Evolutionary conservation across 202 grass and related monocot species (phyloP).

Genomic region (Panicum hallii): DNA sequence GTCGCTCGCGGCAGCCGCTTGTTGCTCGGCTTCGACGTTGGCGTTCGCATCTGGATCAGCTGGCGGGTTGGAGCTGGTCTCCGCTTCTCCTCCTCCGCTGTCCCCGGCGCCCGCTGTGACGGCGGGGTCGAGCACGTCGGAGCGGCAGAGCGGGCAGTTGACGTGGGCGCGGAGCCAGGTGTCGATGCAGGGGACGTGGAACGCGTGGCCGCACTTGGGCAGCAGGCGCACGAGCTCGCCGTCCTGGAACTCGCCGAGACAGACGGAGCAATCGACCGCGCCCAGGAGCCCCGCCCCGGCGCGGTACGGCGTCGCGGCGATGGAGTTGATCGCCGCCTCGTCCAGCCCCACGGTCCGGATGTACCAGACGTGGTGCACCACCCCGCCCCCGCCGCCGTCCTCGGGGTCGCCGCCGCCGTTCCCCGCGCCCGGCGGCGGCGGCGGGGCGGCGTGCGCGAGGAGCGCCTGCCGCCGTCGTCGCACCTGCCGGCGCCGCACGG

Average conservation of each 20-base stretch:
- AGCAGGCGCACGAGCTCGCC: conserved; percentile 73
- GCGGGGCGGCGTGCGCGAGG: neutral
- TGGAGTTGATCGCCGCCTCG: conserved; percentile 64
- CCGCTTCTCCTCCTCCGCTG: neutral
- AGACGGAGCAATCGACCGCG: conserved; percentile 74
- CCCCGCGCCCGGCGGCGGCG: neutral
- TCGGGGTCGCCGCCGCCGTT: neutral
- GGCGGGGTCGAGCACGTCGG: conserved; percentile 57
- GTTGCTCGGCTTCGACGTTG: conserved; percentile 28
- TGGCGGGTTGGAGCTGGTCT: neutral
- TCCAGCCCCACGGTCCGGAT: conserved; percentile 78
- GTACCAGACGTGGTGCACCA: conserved; percentile 79
- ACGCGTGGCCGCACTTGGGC: conserved; percentile 74
- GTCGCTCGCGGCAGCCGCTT: conserved; percentile 24
- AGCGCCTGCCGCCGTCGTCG: conserved; percentile 41
- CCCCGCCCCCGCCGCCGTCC: neutral
- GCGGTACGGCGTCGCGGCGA: conserved; percentile 60
- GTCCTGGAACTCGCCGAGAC: conserved; percentile 82
- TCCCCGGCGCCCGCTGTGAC: neutral
- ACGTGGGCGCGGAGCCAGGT: conserved; percentile 76
- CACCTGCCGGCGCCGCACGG: conserved; percentile 38
- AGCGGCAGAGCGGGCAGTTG: conserved; percentile 80
- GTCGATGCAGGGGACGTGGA: conserved; percentile 83
- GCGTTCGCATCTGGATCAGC: conserved; percentile 33
- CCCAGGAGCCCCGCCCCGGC: conserved; percentile 58